A percentile compares a stretch with the other conserved stretches of the same genome.
Evolutionary conservation across 305 asterid genomes (phyloP).

Genomic region (Solanum hybrid): DNA sequence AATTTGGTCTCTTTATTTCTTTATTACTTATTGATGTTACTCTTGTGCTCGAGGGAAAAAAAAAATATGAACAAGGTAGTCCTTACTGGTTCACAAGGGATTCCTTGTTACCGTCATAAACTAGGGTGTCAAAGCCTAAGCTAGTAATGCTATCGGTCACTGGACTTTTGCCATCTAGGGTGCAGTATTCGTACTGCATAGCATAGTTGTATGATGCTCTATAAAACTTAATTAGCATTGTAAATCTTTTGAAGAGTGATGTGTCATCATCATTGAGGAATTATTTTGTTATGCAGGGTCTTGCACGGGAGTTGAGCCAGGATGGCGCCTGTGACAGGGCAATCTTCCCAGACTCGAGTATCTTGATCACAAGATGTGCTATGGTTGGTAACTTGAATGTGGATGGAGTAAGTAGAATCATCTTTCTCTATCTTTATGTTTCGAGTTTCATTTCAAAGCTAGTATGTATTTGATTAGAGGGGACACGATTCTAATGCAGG

Average conservation of each 20-base stretch:
- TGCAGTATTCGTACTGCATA: neutral
- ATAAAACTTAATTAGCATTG: no score
- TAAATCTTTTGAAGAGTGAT: neutral
- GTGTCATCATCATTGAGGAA: neutral
- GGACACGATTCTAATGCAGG: slow-evolving; percentile 33
- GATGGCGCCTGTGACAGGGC: slow-evolving; percentile 84
- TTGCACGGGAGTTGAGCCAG: slow-evolving; percentile 63
- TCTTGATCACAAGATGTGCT: slow-evolving; percentile 52
- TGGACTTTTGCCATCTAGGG: neutral
- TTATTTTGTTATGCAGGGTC: slow-evolving; percentile 41
- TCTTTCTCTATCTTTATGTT: neutral
- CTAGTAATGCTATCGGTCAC: neutral
- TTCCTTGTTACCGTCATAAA: neutral
- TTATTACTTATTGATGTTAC: neutral
- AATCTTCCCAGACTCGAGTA: slow-evolving; percentile 61
- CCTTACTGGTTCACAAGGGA: neutral
- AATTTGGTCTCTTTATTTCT: neutral
- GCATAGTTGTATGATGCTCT: neutral
- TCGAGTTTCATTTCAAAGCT: neutral
- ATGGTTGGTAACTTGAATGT: slow-evolving; percentile 54
- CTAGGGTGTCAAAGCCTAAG: neutral
- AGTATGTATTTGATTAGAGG: neutral
- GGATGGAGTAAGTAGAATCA: slow-evolving; percentile 55
- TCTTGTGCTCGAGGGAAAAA: neutral
- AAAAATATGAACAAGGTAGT: neutral